Conservation (phyloP, 768 basidiomycete genomes). For the Leccinum broughii region DNA sequence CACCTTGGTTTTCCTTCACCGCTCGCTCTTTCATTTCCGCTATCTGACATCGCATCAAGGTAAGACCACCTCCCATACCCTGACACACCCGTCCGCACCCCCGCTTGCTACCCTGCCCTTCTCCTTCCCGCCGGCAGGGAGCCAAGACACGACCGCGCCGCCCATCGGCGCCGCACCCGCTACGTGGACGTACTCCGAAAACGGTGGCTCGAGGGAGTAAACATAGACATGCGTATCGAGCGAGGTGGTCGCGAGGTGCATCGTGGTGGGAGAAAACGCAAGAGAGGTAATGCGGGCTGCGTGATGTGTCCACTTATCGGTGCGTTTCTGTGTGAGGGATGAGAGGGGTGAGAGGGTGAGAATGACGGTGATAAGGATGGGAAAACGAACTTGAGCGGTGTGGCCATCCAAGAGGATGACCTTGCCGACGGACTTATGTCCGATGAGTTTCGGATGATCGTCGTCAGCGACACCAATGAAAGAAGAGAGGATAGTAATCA, state of each 20-base stretch:
- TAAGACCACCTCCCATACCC: slow-evolving; percentile 60
- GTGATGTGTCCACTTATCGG: slow-evolving; percentile 86
- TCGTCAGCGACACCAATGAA: slow-evolving; percentile 7
- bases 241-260: slow-evolving; percentile 82
- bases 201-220: slow-evolving; percentile 72
- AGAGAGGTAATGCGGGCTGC: slow-evolving; percentile 78
- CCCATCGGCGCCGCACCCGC: slow-evolving; percentile 88
- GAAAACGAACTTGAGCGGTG: slow-evolving; percentile 48
- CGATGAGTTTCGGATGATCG: background rate
- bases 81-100: slow-evolving; percentile 81
- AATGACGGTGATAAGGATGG: background rate
- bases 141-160: slow-evolving; percentile 79
- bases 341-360: background rate
- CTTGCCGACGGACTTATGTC: slow-evolving; percentile 70
- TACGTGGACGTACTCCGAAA: slow-evolving; percentile 70
- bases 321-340: slow-evolving; percentile 48
- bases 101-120: slow-evolving; percentile 62
- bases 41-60: slow-evolving; percentile 18
- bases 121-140: slow-evolving; percentile 32
- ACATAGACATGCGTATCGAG: slow-evolving; percentile 93
- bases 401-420: slow-evolving; percentile 74
- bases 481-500: background rate
- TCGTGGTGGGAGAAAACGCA: slow-evolving; percentile 31
- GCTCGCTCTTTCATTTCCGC: background rate
- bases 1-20: background rate